Evolutionary conservation across 1,139 yeast genomes (phyloP).

Genomic region (Geotrichum citri-aurantii): DNA sequence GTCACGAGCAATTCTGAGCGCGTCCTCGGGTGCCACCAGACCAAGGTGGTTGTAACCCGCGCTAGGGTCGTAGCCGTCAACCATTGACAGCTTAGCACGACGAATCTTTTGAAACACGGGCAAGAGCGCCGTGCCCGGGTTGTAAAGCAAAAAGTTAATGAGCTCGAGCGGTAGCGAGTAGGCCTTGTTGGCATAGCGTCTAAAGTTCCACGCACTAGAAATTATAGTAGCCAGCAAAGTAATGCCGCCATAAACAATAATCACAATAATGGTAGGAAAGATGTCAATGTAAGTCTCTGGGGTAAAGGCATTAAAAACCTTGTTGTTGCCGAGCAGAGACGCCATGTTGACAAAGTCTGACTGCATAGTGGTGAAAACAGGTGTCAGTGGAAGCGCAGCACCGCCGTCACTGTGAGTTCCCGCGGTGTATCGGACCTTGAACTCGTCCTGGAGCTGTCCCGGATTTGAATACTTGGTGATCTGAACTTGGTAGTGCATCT

Average conservation of each 20-base stretch:
- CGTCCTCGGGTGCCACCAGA: slow-evolving; percentile 18
- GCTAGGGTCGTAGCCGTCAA: slow-evolving; percentile 18
- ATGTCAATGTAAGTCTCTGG: slow-evolving; percentile 17
- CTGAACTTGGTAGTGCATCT: slow-evolving; percentile 13
- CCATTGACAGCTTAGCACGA: slow-evolving; percentile 16
- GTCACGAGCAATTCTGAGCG: slow-evolving; percentile 11
- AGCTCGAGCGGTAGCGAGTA: slow-evolving; percentile 14
- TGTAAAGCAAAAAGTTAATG: slow-evolving; percentile 16
- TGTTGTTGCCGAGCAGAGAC: slow-evolving; percentile 2
- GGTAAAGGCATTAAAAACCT: slow-evolving; percentile 6
- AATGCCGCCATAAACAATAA: slow-evolving; percentile 13
- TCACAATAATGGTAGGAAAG: slow-evolving; percentile 13
- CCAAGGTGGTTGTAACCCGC: slow-evolving; percentile 19
- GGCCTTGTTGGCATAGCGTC: slow-evolving; percentile 15
- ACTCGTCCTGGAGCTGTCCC: background rate
- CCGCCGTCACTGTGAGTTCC: background rate
- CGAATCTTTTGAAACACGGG: slow-evolving; percentile 18
- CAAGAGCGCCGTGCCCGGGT: slow-evolving; percentile 15
- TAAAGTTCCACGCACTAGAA: slow-evolving; percentile 11
- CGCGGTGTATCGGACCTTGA: slow-evolving; percentile 8
- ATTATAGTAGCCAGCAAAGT: slow-evolving; percentile 1
- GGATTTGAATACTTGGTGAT: slow-evolving; percentile 11
- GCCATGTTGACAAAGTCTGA: slow-evolving; percentile 15
- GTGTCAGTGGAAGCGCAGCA: slow-evolving; percentile 13
- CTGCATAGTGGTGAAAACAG: slow-evolving; percentile 12